Evolutionary conservation across 139 green algal genomes (phyloP).

Genomic region (Micractinium sp.): DNA sequence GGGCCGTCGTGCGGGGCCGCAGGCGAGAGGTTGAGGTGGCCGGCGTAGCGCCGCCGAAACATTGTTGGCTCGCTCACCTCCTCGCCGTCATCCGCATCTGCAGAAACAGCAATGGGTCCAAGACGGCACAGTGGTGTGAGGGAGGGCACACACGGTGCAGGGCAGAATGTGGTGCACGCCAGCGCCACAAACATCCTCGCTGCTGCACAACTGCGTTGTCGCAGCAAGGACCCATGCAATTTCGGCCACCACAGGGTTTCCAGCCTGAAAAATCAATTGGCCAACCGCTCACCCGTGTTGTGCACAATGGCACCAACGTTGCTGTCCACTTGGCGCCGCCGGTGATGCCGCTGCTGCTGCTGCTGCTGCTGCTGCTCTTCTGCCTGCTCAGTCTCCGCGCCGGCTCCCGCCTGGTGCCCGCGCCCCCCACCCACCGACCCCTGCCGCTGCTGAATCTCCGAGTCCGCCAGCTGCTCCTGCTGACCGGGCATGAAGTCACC

Average conservation of each 20-base stretch:
- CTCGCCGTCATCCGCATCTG: conserved; percentile 19
- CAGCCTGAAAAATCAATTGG: not conserved
- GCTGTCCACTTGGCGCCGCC: conserved; percentile 27
- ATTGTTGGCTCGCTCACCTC: conserved; percentile 37
- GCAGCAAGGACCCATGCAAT: not conserved
- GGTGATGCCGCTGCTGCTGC: not conserved
- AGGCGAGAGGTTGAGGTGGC: conserved; percentile 59
- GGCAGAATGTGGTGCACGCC: not conserved
- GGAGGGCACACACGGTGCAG: not conserved
- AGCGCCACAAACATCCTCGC: no score
- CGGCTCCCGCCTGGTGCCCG: not conserved
- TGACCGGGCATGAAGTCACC: conserved; percentile 22
- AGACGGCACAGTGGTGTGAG: not conserved
- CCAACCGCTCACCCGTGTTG: not conserved
- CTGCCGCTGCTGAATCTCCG: not conserved
- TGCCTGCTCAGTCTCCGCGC: not conserved
- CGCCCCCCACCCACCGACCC: not conserved
- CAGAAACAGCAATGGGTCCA: not conserved
- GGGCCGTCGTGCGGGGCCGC: not conserved
- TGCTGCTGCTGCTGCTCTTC: not conserved
- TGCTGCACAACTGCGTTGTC: not conserved
- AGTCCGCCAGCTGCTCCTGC: not conserved
- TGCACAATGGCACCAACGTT: conserved; percentile 25
- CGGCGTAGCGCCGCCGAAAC: conserved; percentile 51
- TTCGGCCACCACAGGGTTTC: not conserved